These are phyloP conservation scores for Wickerhamiella parazyma DNA, from an alignment of 805 yeast species.

Conservation along the genomic window DNA sequence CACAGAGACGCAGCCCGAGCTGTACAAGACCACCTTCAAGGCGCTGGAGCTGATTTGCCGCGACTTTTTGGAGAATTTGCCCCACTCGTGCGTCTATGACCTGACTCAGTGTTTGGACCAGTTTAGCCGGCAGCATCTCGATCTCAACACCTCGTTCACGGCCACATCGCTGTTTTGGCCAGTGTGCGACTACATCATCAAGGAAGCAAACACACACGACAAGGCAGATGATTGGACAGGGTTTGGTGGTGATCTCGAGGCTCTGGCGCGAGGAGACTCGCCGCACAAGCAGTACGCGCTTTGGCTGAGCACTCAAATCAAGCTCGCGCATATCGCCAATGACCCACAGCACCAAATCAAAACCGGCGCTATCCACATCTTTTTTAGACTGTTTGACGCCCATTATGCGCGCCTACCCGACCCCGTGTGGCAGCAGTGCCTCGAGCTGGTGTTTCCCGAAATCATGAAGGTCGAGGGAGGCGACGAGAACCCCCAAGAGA, in stretches of 20 bases:
- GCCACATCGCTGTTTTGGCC: slow-evolving; percentile 88
- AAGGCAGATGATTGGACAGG: not conserved
- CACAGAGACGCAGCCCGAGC: slow-evolving; percentile 23
- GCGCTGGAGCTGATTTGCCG: slow-evolving; percentile 73
- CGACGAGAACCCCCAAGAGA: slow-evolving; percentile 33
- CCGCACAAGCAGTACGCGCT: slow-evolving; percentile 27
- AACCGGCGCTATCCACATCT: slow-evolving; percentile 81
- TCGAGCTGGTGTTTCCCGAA: slow-evolving; percentile 42
- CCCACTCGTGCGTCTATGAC: slow-evolving; percentile 45
- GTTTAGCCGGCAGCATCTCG: slow-evolving; percentile 58
- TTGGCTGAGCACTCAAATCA: slow-evolving; percentile 52
- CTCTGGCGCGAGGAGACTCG: slow-evolving; percentile 17
- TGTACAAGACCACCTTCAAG: slow-evolving; percentile 60
- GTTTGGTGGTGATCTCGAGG: slow-evolving; percentile 17
- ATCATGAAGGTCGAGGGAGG: slow-evolving; percentile 20
- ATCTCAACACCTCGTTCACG: slow-evolving; percentile 78
- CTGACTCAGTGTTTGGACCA: slow-evolving; percentile 60
- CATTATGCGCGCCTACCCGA: slow-evolving; percentile 44
- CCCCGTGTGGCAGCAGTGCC: slow-evolving; percentile 51
- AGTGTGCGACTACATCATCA: slow-evolving; percentile 56
- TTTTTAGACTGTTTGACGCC: slow-evolving; percentile 66
- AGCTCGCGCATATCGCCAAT: slow-evolving; percentile 46
- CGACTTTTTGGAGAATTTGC: slow-evolving; percentile 66
- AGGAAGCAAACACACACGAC: not conserved
- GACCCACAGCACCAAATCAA: slow-evolving; percentile 69